Base-by-base conservation (phyloP, 495 filamentous ascomycete genomes). In the Tuber melanosporum region DNA sequence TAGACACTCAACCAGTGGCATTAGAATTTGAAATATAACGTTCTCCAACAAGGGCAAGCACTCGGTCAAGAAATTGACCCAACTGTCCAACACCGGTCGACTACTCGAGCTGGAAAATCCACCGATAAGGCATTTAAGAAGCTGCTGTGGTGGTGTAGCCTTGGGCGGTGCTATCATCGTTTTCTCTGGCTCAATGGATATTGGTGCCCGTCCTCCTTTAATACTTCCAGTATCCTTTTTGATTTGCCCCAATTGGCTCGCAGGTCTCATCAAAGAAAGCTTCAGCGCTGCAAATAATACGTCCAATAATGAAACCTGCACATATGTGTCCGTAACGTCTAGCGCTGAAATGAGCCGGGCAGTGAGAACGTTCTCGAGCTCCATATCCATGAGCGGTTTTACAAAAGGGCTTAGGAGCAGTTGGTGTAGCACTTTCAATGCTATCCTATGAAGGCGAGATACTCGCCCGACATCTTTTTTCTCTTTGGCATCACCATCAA, bases 1-100 rank as follows among this genome's bases (percentile, higher is more conserved):
- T 73, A 99, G 87, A 72, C 92, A 95, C 84, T 94, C 94, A 32
- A 97, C 94, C 14, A 99, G 87, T 41, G 93, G 94, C 74, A 98
- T 89, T 47, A 98, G 84, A 73, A 94, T 92, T 81, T 97, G 93
- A 81, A 97, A 98, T 47, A 97, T 93, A 2, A 90, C 89, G 36
- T 90, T 90, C 2, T 90, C 88, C 84, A 94, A 95, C 3, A 97
- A 84, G 14, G 94, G 94, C 41, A 98, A 87, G 71, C 92, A 92
- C 83, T 94, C 91, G 32, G 90, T 88, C n/a, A 99, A 87, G 73
- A 99, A 92, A 49, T 88, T 87, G 36, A 97, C 89, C 95, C 95
- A 99, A 78, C 92, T 93, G 76, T 98, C 94, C 46, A 99, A 86
- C 36, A 95, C 91, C 32, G 90, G 88, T 32, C 92, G 90, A 74